A percentile compares a stretch with the other conserved stretches of the same genome.
These are phyloP conservation scores for Yarrowia divulgata DNA, from an alignment of 805 yeast species.

Conservation along the genomic window DNA sequence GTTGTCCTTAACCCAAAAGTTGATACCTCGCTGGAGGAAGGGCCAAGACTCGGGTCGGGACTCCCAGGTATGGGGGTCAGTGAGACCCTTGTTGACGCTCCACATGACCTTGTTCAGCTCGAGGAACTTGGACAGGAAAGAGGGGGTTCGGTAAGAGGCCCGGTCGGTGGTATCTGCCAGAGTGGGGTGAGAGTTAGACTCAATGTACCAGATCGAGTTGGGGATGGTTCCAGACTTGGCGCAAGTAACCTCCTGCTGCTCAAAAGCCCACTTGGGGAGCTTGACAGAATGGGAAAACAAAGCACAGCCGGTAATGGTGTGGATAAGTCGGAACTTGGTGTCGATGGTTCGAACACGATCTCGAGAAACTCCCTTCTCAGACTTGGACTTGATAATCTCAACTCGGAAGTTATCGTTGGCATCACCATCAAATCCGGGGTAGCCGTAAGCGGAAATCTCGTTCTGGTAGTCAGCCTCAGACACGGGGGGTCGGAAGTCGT, in stretches of 20 bases:
- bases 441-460: slow-evolving; percentile 80
- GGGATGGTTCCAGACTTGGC: slow-evolving; percentile 72
- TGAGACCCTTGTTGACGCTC: slow-evolving; percentile 56
- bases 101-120: slow-evolving; percentile 68
- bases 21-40: slow-evolving; percentile 62
- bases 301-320: slow-evolving; percentile 70
- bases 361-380: slow-evolving; percentile 52
- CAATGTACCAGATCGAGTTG: slow-evolving; percentile 73
- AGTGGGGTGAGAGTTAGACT: slow-evolving; percentile 61
- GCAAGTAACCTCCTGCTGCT: slow-evolving; percentile 90
- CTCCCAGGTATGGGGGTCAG: slow-evolving; percentile 58
- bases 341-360: slow-evolving; percentile 62
- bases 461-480: slow-evolving; percentile 89
- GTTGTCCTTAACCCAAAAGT: slow-evolving; percentile 58
- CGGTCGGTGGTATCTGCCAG: slow-evolving; percentile 51
- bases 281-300: slow-evolving; percentile 74
- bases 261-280: slow-evolving; percentile 85
- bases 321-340: slow-evolving; percentile 72
- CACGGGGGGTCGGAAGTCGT: slow-evolving; percentile 81
- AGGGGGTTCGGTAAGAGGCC: slow-evolving; percentile 50
- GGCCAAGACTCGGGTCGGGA: slow-evolving; percentile 74
- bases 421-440: slow-evolving; percentile 67
- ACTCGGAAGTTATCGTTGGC: slow-evolving; percentile 74
- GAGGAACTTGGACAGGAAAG: slow-evolving; percentile 59
- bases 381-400: slow-evolving; percentile 55